Percentiles rank a stretch among this genome's conserved stretches.
Evolutionary conservation across 139 green algal species (phyloP).

Genomic region (Bryopsis sp.): DNA sequence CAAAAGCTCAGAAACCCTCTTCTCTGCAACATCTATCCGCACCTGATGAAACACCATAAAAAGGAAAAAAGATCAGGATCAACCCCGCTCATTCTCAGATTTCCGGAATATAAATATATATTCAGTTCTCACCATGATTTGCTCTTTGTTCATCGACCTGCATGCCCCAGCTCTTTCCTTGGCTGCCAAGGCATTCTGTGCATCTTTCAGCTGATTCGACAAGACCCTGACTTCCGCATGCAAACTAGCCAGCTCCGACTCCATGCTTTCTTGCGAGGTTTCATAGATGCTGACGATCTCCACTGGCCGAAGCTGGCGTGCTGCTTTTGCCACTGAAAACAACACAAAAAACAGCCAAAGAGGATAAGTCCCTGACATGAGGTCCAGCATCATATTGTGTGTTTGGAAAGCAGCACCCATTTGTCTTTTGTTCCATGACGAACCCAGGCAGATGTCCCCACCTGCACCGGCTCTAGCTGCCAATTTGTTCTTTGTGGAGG

Average conservation of each 20-base stretch:
- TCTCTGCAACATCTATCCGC: constrained; percentile 19
- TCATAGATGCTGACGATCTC: constrained; percentile 70
- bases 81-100: too few relatives aligned
- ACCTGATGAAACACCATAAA: not conserved
- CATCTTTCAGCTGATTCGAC: constrained; percentile 43
- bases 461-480: not conserved
- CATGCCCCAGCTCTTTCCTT: constrained; percentile 33
- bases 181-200: constrained; percentile 43
- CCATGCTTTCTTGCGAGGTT: constrained; percentile 35
- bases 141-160: not conserved
- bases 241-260: constrained; percentile 39
- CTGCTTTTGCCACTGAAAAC: constrained; percentile 45
- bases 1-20: constrained; percentile 27
- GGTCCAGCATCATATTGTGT: too few relatives aligned
- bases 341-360: not conserved
- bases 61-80: not conserved
- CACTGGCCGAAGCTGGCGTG: constrained; percentile 54
- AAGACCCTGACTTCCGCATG: constrained; percentile 40
- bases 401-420: too few relatives aligned
- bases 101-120: too few relatives aligned
- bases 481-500: constrained; percentile 9
- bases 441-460: too few relatives aligned
- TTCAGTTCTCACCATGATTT: not conserved
- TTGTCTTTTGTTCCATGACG: too few relatives aligned
- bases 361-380: too few relatives aligned